Base-by-base conservation (phyloP, 2,329 filamentous ascomycete species). In the Amesomyces nigricolor region DNA sequence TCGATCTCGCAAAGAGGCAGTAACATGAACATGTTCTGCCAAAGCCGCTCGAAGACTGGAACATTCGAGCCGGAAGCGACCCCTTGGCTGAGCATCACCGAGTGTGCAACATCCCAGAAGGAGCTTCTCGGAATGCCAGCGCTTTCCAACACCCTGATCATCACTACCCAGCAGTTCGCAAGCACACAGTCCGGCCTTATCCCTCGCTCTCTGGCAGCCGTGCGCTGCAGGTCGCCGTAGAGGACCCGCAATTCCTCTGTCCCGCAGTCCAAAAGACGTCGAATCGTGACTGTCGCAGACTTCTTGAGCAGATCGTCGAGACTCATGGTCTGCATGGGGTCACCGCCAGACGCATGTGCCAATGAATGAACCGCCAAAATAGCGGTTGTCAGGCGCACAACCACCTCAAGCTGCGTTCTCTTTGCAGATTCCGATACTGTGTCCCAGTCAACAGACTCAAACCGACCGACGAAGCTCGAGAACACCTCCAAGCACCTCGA, bases 1-100 rank as follows among this genome's bases (percentile, higher is more conserved):
- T 84, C 78, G 61, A 87, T 82, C 57, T 85, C 82, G 22, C 73
- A 73, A 0, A 87, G 70, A 1, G 85, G 84, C 7, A 87, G 71
- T 2, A 87, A 70, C 1, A 76, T 75, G 60, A 87, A 87, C 66
- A 85, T 70, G 17, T 71, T 72, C 53, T 75, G 73, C 85, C 85
- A 87, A 4, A 78, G 63, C 9, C 67, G 66, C 66, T 88, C 85
- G 48, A 85, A 75, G 1, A 67, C 63, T 14, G 71, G 69, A 7
- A 73, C 75, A 61, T 85, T 73, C 1, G 63, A 63, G 19, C 71
- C 70, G 3, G 68, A 67, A 2, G 70, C 61, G 19, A 68, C 54
- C 9, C 69, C 67, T 1, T 71, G 61, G 14, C 65, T 63, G 3
- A 74, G 63, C 56, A 83, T 67, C 10, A 71, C 66, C 5, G 72